Percentiles rank a stretch among this genome's conserved stretches.
phyloP scores from a whole-genome alignment of 495 filamentous ascomycete species.

The Penicillium robsamsonii region DNA sequence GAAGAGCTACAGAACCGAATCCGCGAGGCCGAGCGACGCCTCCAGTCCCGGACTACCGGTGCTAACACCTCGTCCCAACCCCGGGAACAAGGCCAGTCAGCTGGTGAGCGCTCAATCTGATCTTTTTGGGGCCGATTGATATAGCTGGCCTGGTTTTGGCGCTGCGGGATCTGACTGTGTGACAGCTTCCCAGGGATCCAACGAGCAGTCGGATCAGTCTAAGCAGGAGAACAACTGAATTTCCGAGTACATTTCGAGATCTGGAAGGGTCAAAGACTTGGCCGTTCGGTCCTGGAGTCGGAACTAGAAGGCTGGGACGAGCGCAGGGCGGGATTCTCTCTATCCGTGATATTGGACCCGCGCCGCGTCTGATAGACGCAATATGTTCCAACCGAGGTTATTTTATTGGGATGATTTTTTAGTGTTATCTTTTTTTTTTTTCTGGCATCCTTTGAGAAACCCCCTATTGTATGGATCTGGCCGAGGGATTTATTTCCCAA shows the following conservation, averaged over 20 bases:
- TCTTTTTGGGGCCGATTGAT: conserved; percentile 7
- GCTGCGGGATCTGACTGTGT: conserved; percentile 13
- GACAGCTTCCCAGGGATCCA: conserved; percentile 12
- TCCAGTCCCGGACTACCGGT: conserved; percentile 53
- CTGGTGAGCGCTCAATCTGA: conserved; percentile 22
- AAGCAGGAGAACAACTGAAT: conserved; percentile 5
- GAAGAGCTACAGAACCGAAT: conserved; percentile 81
- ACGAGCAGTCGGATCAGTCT: conserved; percentile 8
- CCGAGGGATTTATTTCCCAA: neutral
- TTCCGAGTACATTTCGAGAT: neutral
- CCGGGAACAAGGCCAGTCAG: conserved; percentile 17
- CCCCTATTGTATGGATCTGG: conserved; percentile 7
- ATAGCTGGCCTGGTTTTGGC: conserved; percentile 8
- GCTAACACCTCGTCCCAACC: neutral
- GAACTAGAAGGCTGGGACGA: neutral
- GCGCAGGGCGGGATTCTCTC: neutral
- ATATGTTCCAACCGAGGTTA: conserved; percentile 10
- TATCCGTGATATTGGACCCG: conserved; percentile 10
- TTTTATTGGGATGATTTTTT: conserved; percentile 10
- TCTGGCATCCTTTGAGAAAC: conserved; percentile 7
- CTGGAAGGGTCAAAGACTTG: neutral
- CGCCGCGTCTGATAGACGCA: conserved; percentile 14
- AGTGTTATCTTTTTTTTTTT: conserved; percentile 8
- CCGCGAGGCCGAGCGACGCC: conserved; percentile 77
- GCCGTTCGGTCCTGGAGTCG: neutral